Evolutionary conservation across 139 green algal species (phyloP).

Genomic region (Volvox reticuliferus): DNA sequence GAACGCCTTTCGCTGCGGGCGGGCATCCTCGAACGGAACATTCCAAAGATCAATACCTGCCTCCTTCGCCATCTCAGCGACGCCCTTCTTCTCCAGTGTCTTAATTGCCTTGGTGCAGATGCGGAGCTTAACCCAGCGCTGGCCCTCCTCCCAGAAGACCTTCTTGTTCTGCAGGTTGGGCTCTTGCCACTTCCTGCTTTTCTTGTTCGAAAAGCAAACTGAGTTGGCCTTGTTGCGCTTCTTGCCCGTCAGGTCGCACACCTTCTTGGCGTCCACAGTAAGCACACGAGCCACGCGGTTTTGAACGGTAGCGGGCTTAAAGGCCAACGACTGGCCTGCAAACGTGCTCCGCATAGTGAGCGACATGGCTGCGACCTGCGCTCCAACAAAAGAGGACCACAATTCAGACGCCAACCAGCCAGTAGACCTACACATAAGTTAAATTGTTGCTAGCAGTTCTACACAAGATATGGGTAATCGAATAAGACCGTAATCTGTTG

Average conservation of each 20-base stretch:
- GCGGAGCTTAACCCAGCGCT: conserved; percentile 86
- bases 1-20: conserved; percentile 73
- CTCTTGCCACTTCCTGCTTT: conserved; percentile 96
- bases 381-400: conserved; percentile 21
- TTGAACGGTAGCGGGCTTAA: conserved; percentile 24
- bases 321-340: conserved; percentile 32
- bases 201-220: conserved; percentile 98
- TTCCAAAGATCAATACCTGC: conserved; percentile 91
- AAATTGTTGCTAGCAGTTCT: not conserved
- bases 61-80: conserved; percentile 92
- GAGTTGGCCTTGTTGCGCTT: conserved; percentile 97
- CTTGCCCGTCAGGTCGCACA: conserved; percentile 93
- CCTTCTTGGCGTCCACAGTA: conserved; percentile 56
- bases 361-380: conserved; percentile 39
- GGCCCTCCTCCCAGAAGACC: conserved; percentile 83
- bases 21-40: conserved; percentile 86
- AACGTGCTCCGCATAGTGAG: conserved; percentile 45
- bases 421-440: not conserved
- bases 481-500: not conserved
- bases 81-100: conserved; percentile 92
- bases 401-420: not conserved
- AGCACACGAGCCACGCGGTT: conserved; percentile 31
- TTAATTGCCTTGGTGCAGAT: conserved; percentile 83
- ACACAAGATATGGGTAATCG: not conserved
- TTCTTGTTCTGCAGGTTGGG: conserved; percentile 93